Conservation (phyloP, 228 moss, liverwort and hornwort species). For the Sphagnum fallax region DNA sequence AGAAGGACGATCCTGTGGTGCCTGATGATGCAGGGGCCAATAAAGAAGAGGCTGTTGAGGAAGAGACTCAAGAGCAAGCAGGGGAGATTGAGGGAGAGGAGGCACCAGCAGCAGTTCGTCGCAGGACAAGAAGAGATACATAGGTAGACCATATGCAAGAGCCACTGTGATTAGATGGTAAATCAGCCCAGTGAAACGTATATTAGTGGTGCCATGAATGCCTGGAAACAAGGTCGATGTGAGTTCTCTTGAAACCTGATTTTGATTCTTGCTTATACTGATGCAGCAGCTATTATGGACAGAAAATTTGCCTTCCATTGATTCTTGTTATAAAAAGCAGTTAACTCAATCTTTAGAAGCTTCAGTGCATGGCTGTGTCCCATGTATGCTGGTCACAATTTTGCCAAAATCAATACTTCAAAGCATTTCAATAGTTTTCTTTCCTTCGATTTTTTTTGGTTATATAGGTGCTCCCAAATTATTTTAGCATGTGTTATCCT, state of each 20-base stretch:
- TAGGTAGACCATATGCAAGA: constrained; percentile 23
- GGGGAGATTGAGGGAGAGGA: constrained; percentile 51
- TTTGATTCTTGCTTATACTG: constrained; percentile 30
- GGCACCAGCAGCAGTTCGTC: constrained; percentile 14
- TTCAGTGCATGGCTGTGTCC: too few relatives aligned
- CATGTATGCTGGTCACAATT: too few relatives aligned
- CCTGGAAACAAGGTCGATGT: background rate
- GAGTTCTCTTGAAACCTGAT: constrained; percentile 1
- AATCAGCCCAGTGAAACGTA: constrained; percentile 8
- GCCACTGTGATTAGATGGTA: constrained; percentile 16
- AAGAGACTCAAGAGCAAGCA: constrained; percentile 32
- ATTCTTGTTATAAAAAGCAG: constrained; percentile 18
- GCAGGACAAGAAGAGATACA: constrained; percentile 43
- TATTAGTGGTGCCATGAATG: constrained; percentile 1
- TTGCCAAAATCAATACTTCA: too few relatives aligned
- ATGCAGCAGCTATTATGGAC: constrained; percentile 27
- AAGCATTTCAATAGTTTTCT: too few relatives aligned
- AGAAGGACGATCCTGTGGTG: constrained; percentile 63
- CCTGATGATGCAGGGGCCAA: constrained; percentile 42
- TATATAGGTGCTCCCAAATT: too few relatives aligned
- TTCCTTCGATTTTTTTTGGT: too few relatives aligned
- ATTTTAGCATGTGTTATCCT: too few relatives aligned
- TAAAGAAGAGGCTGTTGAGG: constrained; percentile 1
- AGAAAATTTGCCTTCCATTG: constrained; percentile 12
- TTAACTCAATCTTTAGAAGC: background rate